A percentile compares a stretch with the other conserved stretches of the same genome.
phyloP scores from a whole-genome alignment of 176 grass and related monocot species.

The Tillandsia fasciculata region DNA sequence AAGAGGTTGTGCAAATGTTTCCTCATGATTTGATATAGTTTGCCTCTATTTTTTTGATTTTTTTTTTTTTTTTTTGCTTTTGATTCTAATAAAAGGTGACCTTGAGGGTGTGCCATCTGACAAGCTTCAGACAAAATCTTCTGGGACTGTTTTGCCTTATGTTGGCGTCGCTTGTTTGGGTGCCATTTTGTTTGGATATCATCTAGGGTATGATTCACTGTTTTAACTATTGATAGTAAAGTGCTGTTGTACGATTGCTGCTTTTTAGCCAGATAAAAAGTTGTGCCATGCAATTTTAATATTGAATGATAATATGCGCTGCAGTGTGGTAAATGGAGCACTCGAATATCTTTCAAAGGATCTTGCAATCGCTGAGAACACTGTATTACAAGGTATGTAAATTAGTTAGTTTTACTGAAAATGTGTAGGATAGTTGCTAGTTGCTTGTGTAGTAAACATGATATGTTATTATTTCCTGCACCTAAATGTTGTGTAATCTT shows the following conservation, averaged over 20 bases:
- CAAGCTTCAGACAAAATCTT: slow-evolving; percentile 63
- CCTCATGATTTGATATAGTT: too few species aligned
- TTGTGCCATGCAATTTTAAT: background rate
- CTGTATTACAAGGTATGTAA: slow-evolving; percentile 62
- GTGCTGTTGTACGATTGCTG: background rate
- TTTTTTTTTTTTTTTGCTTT: background rate
- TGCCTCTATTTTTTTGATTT: too few species aligned
- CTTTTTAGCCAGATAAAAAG: background rate
- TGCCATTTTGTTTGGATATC: slow-evolving; percentile 93
- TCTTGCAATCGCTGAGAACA: slow-evolving; percentile 70
- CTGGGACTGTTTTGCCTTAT: slow-evolving; percentile 78
- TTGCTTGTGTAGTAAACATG: background rate
- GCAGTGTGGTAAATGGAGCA: slow-evolving; percentile 87
- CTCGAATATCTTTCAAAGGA: slow-evolving; percentile 92
- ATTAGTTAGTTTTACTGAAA: background rate
- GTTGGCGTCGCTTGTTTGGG: slow-evolving; percentile 95
- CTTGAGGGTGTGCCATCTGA: slow-evolving; percentile 48
- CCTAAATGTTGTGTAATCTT: background rate
- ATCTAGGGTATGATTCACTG: slow-evolving; percentile 61
- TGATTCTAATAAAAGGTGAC: slow-evolving; percentile 41
- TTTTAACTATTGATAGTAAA: background rate
- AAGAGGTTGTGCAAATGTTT: too few species aligned
- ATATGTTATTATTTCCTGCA: background rate
- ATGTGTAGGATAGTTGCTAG: background rate
- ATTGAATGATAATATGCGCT: slow-evolving; percentile 10